Evolutionary conservation across 495 filamentous ascomycete genomes (phyloP).

Genomic region (Acidomyces sp.): DNA sequence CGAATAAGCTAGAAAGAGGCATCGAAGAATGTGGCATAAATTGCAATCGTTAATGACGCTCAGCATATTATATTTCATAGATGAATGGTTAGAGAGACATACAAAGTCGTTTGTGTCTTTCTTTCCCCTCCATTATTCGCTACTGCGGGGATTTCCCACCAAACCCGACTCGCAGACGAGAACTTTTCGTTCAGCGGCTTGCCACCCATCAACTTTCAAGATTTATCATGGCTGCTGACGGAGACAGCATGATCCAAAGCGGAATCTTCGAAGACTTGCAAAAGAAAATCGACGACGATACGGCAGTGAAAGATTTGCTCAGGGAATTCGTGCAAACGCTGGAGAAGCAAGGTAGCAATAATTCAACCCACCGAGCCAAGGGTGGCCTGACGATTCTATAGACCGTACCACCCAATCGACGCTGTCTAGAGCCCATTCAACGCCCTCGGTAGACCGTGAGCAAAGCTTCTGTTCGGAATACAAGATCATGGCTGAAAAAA

Average conservation of each 20-base stretch:
- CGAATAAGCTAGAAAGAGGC: too few species aligned
- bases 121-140: too few species aligned
- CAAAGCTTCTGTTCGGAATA: too few species aligned
- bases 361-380: background rate
- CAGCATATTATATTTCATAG: too few species aligned
- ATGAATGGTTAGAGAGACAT: too few species aligned
- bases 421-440: slow-evolving; percentile 81
- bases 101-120: too few species aligned
- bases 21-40: too few species aligned
- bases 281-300: slow-evolving; percentile 78
- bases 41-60: too few species aligned
- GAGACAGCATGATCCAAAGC: slow-evolving; percentile 11
- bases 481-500: slow-evolving; percentile 4
- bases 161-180: too few species aligned
- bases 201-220: too few species aligned
- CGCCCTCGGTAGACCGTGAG: slow-evolving; percentile 62
- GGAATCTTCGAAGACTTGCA: slow-evolving; percentile 78
- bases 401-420: slow-evolving; percentile 60
- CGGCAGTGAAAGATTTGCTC: slow-evolving; percentile 64
- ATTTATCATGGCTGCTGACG: slow-evolving; percentile 4
- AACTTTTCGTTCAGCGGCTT: too few species aligned
- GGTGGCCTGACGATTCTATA: slow-evolving; percentile 12
- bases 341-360: slow-evolving; percentile 48
- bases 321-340: slow-evolving; percentile 66
- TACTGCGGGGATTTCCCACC: too few species aligned